phyloP scores from a whole-genome alignment of 73 alveolate species.

The Effrenium voratum region DNA sequence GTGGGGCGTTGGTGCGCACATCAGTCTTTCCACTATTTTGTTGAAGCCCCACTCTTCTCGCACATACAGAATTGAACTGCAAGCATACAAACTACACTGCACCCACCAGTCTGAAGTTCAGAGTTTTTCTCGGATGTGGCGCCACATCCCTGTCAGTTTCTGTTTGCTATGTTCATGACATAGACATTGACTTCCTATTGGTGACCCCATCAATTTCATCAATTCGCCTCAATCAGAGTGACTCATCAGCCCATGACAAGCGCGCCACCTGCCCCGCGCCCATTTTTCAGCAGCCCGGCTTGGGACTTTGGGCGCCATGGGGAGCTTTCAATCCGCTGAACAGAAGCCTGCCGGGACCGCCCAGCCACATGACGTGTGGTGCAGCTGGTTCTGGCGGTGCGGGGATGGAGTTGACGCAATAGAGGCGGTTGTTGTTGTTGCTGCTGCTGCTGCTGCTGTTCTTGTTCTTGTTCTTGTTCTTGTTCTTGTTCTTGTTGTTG shows the following conservation, averaged over 20 bases:
- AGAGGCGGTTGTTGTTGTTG: not conserved
- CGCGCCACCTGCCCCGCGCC: not conserved
- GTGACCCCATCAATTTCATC: no score
- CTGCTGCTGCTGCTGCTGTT: not conserved
- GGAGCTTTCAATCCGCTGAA: not conserved
- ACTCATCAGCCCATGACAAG: not conserved
- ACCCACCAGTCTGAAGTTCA: no score
- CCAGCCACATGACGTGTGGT: not conserved
- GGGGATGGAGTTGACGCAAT: not conserved
- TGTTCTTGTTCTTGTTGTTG: not conserved
- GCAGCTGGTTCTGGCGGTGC: not conserved
- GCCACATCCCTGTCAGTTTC: no score
- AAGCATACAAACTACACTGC: no score
- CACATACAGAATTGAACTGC: no score
- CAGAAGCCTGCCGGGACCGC: not conserved
- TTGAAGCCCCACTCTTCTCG: no score
- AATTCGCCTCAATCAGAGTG: no score
- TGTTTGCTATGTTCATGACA: no score
- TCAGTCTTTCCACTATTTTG: no score
- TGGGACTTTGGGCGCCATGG: not conserved
- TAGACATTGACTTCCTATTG: no score
- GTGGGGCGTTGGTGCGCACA: no score
- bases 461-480: not conserved
- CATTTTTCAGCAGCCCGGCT: not conserved
- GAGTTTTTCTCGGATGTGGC: no score